Base-by-base conservation (phyloP, 148 eudicot species). In the Polygonum aviculare region DNA sequence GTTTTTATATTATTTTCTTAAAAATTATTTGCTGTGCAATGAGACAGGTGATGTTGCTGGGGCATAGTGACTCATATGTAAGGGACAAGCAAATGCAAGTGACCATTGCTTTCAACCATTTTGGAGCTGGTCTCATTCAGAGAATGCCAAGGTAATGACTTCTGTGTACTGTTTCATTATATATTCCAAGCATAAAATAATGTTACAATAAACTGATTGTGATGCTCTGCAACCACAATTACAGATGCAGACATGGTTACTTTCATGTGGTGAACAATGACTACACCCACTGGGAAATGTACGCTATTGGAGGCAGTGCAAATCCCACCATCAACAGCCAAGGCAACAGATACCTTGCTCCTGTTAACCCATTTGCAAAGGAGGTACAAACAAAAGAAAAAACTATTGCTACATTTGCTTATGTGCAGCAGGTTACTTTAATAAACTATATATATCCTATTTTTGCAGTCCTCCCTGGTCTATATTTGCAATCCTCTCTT, bases 261-360 rank as follows among this genome's bases (percentile, higher is more conserved):
- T 93, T 93, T 82, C 98, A 93, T 80, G 98, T 93, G 79, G 98
- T 93, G 74, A 93, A 93, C 88, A 93, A 93, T 76, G 96, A 91
- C 91, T 93, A 93, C 85, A 93, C 98, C 12, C 96, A 91, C 88
- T 93, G 98, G 98, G 94, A 93, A 77, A 93, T 93, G 98, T 93
- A 93, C 73, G 98, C 98, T 33, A 91, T 93, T 60, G 98, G 98
- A 72, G 98, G 98, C 77, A 93, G 98, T 74, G 98, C 96, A 40
- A 57, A 19, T 21, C 98, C 98, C 54, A 93, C 98, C 35, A 93
- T 93, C 81, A 93, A 93, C 86, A 93, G 98, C 85, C 98, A 93
- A 77, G 98, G 96, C 36, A 93, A 93, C 88, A 81, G 98, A 85
- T 93, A 89, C 77, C 88, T 90, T 67, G 98, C 98, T 36, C 96